Evolutionary conservation across 208 protist genomes (phyloP).

Genomic region (Porcisia deanei): DNA sequence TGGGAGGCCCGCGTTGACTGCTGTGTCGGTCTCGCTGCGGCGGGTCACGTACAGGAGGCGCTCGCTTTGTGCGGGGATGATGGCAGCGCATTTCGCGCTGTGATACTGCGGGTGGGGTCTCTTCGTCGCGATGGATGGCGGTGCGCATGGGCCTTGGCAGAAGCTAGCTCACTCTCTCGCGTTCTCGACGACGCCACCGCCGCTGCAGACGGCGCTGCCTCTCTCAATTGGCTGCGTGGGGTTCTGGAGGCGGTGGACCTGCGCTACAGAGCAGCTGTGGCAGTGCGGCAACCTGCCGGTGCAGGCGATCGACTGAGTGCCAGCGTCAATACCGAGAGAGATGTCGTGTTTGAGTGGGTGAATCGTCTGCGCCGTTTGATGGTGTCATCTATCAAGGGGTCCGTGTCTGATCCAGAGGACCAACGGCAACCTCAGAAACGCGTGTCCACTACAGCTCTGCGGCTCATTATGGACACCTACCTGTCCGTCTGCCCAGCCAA

Average conservation of each 20-base stretch:
- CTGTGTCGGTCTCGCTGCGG: slow-evolving; percentile 36
- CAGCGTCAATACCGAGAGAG: not conserved
- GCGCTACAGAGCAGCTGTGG: slow-evolving; percentile 10
- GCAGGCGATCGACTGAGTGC: not conserved
- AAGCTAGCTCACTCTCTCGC: slow-evolving; percentile 26
- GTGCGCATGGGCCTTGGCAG: slow-evolving; percentile 31
- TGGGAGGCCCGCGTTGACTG: slow-evolving; percentile 37
- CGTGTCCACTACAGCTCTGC: slow-evolving; percentile 10
- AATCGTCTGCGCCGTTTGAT: slow-evolving; percentile 17
- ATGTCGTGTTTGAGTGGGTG: slow-evolving; percentile 27
- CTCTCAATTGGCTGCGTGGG: slow-evolving; percentile 26
- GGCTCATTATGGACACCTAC: slow-evolving; percentile 33
- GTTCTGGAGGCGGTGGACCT: slow-evolving; percentile 26
- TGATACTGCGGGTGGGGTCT: slow-evolving; percentile 19
- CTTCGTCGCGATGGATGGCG: slow-evolving; percentile 35
- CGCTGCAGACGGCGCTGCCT: not conserved
- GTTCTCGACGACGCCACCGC: slow-evolving; percentile 4
- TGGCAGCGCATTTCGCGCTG: slow-evolving; percentile 24
- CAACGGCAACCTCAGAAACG: not conserved
- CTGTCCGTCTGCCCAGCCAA: slow-evolving; percentile 30
- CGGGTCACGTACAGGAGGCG: slow-evolving; percentile 32
- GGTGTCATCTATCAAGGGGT: not conserved
- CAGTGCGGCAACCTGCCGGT: not conserved
- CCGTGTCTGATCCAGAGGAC: not conserved
- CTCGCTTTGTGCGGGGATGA: slow-evolving; percentile 34